These are phyloP conservation scores for Macroventuria anomochaeta DNA, from an alignment of 2,329 filamentous ascomycete species.

Conservation along the genomic window DNA sequence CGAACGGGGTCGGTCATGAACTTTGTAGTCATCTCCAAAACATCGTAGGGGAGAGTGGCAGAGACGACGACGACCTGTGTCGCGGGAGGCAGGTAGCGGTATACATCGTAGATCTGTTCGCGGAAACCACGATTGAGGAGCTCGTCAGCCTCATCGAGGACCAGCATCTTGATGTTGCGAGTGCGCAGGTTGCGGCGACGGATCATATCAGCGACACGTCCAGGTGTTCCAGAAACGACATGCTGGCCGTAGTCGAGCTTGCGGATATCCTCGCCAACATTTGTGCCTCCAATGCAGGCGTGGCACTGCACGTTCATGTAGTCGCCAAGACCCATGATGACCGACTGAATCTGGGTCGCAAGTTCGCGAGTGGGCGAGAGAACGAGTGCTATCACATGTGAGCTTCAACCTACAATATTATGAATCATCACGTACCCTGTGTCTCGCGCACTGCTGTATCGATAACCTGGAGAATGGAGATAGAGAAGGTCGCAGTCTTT, in stretches of 20 bases:
- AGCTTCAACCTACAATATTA: constrained; percentile 9
- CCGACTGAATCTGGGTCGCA: constrained; percentile 96
- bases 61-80: constrained; percentile 99
- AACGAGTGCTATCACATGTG: constrained; percentile 70
- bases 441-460: constrained; percentile 91
- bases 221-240: constrained; percentile 96
- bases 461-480: constrained; percentile 95
- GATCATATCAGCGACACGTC: constrained; percentile 88
- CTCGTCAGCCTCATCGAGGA: constrained; percentile 78
- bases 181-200: constrained; percentile 75
- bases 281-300: constrained; percentile 96
- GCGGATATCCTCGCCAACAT: constrained; percentile 95
- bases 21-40: constrained; percentile 98
- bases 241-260: constrained; percentile 98
- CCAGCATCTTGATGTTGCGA: constrained; percentile 78
- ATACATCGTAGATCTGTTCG: constrained; percentile 99
- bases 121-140: constrained; percentile 92
- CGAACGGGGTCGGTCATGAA: constrained; percentile 99
- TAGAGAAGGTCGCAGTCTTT: constrained; percentile 96
- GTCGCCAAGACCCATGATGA: constrained; percentile 99
- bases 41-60: constrained; percentile 95
- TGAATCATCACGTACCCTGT: constrained; percentile 61
- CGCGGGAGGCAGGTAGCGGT: constrained; percentile 92
- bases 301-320: constrained; percentile 99
- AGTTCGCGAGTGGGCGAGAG: constrained; percentile 95